Evolutionary conservation across 768 basidiomycete species (phyloP).

Genomic region (Tubosaeta sp.): DNA sequence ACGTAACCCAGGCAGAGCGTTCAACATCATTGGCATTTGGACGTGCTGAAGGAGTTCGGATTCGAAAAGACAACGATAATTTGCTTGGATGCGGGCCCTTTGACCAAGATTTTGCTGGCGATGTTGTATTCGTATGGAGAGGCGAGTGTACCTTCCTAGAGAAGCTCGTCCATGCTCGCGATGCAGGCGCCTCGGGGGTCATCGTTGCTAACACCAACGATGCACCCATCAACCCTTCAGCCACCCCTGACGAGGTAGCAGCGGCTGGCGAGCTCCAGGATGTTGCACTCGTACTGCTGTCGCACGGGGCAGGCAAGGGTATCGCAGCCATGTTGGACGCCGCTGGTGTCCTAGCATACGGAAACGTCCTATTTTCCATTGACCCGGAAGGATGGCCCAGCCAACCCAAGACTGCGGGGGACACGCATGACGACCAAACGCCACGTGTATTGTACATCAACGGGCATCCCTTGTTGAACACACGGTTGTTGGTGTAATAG

Average conservation of each 20-base stretch:
- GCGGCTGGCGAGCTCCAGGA: slow-evolving; percentile 55
- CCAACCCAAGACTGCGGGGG: slow-evolving; percentile 13
- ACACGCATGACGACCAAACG: slow-evolving; percentile 25
- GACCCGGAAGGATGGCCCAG: slow-evolving; percentile 35
- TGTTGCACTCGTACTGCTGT: slow-evolving; percentile 56
- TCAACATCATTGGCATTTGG: slow-evolving; percentile 41
- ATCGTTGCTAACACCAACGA: slow-evolving; percentile 71
- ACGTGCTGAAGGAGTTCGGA: slow-evolving; percentile 47
- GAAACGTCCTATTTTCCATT: slow-evolving; percentile 50
- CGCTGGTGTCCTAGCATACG: slow-evolving; percentile 42
- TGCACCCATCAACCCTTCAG: slow-evolving; percentile 59
- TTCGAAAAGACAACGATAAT: slow-evolving; percentile 53
- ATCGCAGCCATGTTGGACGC: slow-evolving; percentile 54
- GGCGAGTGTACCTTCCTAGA: slow-evolving; percentile 87
- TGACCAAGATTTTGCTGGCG: slow-evolving; percentile 41
- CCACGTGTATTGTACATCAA: slow-evolving; percentile 69
- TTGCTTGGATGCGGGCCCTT: slow-evolving; percentile 58
- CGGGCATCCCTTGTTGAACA: slow-evolving; percentile 72
- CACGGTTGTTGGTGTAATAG: slow-evolving; percentile 56
- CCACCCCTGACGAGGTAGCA: slow-evolving; percentile 51
- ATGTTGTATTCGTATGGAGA: slow-evolving; percentile 60
- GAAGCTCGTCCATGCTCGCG: slow-evolving; percentile 68
- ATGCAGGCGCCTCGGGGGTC: slow-evolving; percentile 72
- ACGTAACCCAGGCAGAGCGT: slow-evolving; percentile 38
- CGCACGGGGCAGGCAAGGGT: slow-evolving; percentile 46